phyloP scores from a whole-genome alignment of 2,329 filamentous ascomycete genomes.

The Mycosphaerelloides madeirae region DNA sequence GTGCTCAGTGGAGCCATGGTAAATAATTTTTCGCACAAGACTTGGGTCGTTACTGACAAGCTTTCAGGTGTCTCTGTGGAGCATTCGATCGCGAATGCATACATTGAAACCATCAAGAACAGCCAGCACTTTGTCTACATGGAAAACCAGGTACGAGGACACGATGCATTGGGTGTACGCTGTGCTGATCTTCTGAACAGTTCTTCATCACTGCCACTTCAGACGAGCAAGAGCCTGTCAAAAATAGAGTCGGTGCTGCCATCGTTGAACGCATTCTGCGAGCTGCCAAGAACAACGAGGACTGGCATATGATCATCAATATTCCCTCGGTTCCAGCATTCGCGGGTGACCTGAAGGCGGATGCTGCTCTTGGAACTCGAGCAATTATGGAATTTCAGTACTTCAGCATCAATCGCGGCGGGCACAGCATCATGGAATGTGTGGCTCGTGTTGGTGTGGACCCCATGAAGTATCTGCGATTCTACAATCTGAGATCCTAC shows the following conservation, averaged over 20 bases:
- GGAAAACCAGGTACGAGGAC: conserved; percentile 52
- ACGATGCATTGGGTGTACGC: neutral
- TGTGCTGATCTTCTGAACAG: conserved; percentile 55
- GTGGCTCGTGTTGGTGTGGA: conserved; percentile 63
- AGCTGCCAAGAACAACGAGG: conserved; percentile 60
- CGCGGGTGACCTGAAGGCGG: conserved; percentile 69
- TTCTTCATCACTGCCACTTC: conserved; percentile 83
- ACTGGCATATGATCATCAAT: conserved; percentile 69
- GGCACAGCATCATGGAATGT: conserved; percentile 70
- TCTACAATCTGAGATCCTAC: conserved; percentile 81
- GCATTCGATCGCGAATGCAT: conserved; percentile 90
- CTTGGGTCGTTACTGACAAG: no score
- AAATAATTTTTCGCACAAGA: conserved; percentile 26
- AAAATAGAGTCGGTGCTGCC: conserved; percentile 72
- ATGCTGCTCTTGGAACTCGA: conserved; percentile 69
- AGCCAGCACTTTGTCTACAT: conserved; percentile 96
- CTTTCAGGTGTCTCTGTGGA: conserved; percentile 44
- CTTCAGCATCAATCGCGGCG: conserved; percentile 70
- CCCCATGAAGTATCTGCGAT: conserved; percentile 68
- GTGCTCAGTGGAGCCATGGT: conserved; percentile 55
- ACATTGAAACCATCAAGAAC: conserved; percentile 88
- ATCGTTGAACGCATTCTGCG: conserved; percentile 73
- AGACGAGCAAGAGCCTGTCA: conserved; percentile 64
- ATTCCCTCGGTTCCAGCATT: conserved; percentile 81
- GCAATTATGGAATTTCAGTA: conserved; percentile 91